Evolutionary conservation across 2,329 filamentous ascomycete species (phyloP).

Genomic region (Fusarium sp.): DNA sequence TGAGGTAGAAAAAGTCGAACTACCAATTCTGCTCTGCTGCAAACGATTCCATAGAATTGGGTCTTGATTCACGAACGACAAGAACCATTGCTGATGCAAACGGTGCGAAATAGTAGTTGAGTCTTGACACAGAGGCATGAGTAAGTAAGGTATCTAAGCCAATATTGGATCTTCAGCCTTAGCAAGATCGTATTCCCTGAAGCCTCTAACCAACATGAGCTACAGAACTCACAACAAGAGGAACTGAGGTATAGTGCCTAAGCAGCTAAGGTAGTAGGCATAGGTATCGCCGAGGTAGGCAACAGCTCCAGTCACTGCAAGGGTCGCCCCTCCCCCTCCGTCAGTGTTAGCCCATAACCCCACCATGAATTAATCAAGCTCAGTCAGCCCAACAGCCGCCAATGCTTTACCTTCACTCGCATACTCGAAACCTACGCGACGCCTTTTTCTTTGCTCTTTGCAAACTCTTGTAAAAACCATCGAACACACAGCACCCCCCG

Average conservation of each 20-base stretch:
- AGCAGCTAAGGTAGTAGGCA: neutral
- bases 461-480: neutral
- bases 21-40: conserved; percentile 38
- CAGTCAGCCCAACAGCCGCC: conserved; percentile 30
- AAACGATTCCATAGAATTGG: neutral
- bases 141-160: neutral
- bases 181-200: neutral
- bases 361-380: conserved; percentile 36
- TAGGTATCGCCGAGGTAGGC: neutral
- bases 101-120: neutral
- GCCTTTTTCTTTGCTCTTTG: neutral
- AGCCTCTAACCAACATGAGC: neutral
- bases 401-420: conserved; percentile 31
- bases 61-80: neutral
- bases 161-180: neutral
- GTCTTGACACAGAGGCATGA: neutral
- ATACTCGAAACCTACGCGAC: conserved; percentile 13
- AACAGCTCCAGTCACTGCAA: conserved; percentile 8
- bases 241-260: neutral
- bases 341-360: conserved; percentile 30
- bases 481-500: neutral
- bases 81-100: neutral
- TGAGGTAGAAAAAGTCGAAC: conserved; percentile 32
- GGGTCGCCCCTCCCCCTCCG: conserved; percentile 32
- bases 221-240: neutral